Percentiles rank a stretch among this genome's conserved stretches.
Evolutionary conservation across 441 rosid species (phyloP).

Genomic region (Populus hybrid): DNA sequence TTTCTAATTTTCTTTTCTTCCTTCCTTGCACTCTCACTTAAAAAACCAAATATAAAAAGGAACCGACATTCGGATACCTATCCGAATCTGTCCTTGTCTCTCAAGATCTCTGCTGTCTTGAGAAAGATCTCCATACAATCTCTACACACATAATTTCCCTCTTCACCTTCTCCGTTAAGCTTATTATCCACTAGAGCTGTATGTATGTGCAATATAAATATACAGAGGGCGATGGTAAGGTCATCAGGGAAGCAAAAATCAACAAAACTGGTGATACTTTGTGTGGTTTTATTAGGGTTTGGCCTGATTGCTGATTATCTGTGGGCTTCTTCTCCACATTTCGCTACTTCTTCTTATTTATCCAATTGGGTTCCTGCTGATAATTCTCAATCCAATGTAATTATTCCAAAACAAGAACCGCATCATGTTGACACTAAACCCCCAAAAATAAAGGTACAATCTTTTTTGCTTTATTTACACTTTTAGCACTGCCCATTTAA

Average conservation of each 20-base stretch:
- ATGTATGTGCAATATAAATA: not conserved
- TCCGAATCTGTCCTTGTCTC: not conserved
- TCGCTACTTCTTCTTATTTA: conserved; percentile 25
- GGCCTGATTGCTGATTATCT: conserved; percentile 65
- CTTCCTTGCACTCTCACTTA: not conserved
- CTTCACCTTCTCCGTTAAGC: not conserved
- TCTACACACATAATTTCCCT: not conserved
- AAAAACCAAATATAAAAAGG: not conserved
- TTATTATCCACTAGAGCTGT: not conserved
- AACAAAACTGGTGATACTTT: conserved; percentile 41
- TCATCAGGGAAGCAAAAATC: conserved; percentile 46
- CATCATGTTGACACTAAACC: not conserved
- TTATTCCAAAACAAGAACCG: conserved; percentile 25
- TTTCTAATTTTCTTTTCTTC: not conserved
- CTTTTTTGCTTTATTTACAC: not conserved
- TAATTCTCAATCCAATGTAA: conserved; percentile 2
- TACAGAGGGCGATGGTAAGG: conserved; percentile 44
- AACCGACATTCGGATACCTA: not conserved
- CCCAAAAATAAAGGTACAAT: conserved; percentile 20
- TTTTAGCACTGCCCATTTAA: not conserved
- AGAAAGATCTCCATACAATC: not conserved
- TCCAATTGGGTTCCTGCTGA: conserved; percentile 26
- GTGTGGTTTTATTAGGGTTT: conserved; percentile 45
- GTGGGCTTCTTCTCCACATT: conserved; percentile 77
- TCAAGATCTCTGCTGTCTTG: not conserved